Percentiles rank a stretch among this genome's conserved stretches.
Conservation (phyloP, 805 yeast genomes). For the Barnettozyma sucrosica region DNA sequence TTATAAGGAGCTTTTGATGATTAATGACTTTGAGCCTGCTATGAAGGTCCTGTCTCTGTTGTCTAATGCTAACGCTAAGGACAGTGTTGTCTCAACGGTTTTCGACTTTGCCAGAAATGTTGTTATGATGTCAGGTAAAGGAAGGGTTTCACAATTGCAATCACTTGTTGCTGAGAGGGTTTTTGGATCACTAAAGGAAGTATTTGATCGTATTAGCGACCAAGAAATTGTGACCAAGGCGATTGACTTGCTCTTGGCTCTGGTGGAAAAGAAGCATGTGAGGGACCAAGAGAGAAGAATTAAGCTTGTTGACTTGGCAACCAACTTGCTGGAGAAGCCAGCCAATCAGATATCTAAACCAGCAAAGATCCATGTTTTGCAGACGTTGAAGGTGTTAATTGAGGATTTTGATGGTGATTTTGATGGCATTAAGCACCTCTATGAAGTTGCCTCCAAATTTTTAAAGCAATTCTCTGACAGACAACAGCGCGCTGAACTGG, state of each 20-base stretch:
- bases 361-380: slow-evolving; percentile 52
- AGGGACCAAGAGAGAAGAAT: slow-evolving; percentile 48
- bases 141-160: slow-evolving; percentile 43
- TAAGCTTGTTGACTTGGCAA: slow-evolving; percentile 49
- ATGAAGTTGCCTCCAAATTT: slow-evolving; percentile 47
- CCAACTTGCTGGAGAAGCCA: slow-evolving; percentile 56
- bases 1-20: slow-evolving; percentile 45
- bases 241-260: slow-evolving; percentile 42
- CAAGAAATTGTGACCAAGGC: slow-evolving; percentile 47
- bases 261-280: slow-evolving; percentile 54
- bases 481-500: slow-evolving; percentile 55
- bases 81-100: slow-evolving; percentile 50
- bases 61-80: slow-evolving; percentile 54
- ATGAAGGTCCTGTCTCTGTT: slow-evolving; percentile 51
- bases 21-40: slow-evolving; percentile 51
- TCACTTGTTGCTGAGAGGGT: slow-evolving; percentile 55
- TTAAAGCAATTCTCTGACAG: slow-evolving; percentile 54
- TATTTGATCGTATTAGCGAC: slow-evolving; percentile 35
- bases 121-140: slow-evolving; percentile 34
- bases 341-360: slow-evolving; percentile 41
- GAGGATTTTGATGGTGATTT: slow-evolving; percentile 47
- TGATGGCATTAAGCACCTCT: slow-evolving; percentile 44
- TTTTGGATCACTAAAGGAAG: slow-evolving; percentile 42
- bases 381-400: slow-evolving; percentile 51
- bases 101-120: slow-evolving; percentile 49